Evolutionary conservation across 2,329 filamentous ascomycete species (phyloP), one percentile per base, ranked within the genome.

Genomic region (Aspergillus sojae): DNA sequence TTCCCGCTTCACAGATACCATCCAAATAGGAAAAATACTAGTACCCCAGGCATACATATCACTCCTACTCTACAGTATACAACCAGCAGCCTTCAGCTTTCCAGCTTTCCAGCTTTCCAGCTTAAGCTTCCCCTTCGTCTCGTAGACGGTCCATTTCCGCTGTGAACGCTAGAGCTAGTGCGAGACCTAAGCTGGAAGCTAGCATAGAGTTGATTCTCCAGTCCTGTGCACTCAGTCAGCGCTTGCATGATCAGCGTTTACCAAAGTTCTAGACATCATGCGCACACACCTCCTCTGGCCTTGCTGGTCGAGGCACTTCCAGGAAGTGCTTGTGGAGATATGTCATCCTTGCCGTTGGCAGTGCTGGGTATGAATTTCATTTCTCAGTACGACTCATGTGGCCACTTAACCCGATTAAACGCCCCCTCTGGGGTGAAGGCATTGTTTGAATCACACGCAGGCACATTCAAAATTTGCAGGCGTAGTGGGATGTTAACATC

Each of bases 121-220:
- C 78, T 67, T 80, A 80, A 11, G 70, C 72, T 62, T 78, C 78
- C 19, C 75, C 79, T 68, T 81, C 78, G 50, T 80, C 78, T 19
- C 78, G 75, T n/a, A 80, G 69, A 55, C 77, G 74, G 65, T 80
- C 78, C 69, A 80, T 73, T 65, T 80, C 78, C 11, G 78, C 78
- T 2, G 76, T 80, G 58, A 74, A 72, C 21, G 80, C 70, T 54
- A 80, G 64, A 4, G 79, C 78, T 4, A 78, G 77, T 12, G 79
- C 78, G 36, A 81, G 63, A 52, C 72, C 68, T 12, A 67, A 78
- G 55, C 72, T 72, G 3, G 74, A 70, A 4, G 78, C 73, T 19
- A 75, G 65, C n/a, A 80, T 79, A 4, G 78, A 78, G 5, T 78
- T 79, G 50, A 80, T 78, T 58, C 76, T 79, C 78, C 78, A 80